Conservation (phyloP, 306 rosid species). For the Hylodesmum podocarpum region DNA sequence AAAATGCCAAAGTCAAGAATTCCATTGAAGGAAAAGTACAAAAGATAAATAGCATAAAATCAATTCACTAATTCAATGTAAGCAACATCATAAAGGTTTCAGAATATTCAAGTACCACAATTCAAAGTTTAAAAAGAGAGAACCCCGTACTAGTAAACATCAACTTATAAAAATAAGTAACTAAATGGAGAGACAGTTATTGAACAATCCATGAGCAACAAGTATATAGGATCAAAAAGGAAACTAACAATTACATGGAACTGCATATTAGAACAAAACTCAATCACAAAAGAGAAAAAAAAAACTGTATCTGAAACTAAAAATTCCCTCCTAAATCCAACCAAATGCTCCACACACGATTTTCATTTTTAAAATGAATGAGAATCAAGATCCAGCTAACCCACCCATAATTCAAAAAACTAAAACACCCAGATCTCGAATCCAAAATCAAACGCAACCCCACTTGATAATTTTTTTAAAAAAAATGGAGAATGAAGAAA, state of each 20-base stretch:
- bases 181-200: background rate
- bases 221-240: background rate
- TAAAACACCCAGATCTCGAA: conserved; percentile 1
- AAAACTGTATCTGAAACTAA: background rate
- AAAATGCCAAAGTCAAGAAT: conserved; percentile 16
- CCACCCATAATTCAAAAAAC: background rate
- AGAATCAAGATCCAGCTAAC: background rate
- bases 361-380: background rate
- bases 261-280: background rate
- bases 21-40: background rate
- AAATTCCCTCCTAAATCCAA: conserved; percentile 1
- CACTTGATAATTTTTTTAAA: conserved; percentile 1
- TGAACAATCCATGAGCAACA: background rate
- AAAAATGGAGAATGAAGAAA: background rate
- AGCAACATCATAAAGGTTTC: background rate
- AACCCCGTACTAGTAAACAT: background rate
- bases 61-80: background rate
- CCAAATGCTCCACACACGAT: background rate
- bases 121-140: background rate
- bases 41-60: background rate
- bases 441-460: conserved; percentile 9
- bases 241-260: background rate
- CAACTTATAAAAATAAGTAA: background rate
- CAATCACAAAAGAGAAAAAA: background rate
- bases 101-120: background rate